A percentile compares a stretch with the other conserved stretches of the same genome.
Evolutionary conservation across 1,284 basidiomycete species (phyloP).

Genomic region (Leccinum solheimii): DNA sequence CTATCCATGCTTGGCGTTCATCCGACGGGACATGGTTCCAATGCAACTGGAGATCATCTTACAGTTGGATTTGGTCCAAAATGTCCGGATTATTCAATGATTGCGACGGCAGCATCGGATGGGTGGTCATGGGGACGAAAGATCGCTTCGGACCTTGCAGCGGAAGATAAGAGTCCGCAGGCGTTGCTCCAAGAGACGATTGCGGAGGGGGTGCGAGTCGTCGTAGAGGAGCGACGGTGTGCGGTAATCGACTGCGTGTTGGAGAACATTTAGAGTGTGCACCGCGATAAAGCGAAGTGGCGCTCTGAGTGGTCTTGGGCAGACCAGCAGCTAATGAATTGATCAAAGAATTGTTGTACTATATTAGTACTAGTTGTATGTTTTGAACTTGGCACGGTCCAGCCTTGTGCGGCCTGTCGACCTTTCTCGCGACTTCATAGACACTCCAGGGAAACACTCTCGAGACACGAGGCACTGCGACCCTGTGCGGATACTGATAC

Average conservation of each 20-base stretch:
- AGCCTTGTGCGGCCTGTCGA: background rate
- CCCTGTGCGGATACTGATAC: background rate
- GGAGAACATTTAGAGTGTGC: slow-evolving; percentile 36
- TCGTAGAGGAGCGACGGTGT: slow-evolving; percentile 58
- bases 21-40: slow-evolving; percentile 56
- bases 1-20: slow-evolving; percentile 65
- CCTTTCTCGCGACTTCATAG: background rate
- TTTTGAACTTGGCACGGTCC: background rate
- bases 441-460: background rate
- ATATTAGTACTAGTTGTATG: background rate
- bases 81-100: slow-evolving; percentile 60
- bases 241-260: slow-evolving; percentile 61
- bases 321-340: too few relatives aligned
- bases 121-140: slow-evolving; percentile 65
- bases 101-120: slow-evolving; percentile 61
- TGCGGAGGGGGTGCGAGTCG: slow-evolving; percentile 52
- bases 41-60: slow-evolving; percentile 47
- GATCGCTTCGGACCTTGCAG: slow-evolving; percentile 33
- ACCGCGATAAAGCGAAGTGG: background rate
- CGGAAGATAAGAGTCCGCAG: slow-evolving; percentile 13
- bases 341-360: background rate
- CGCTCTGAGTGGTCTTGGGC: background rate
- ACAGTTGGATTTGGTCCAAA: slow-evolving; percentile 66
- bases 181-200: slow-evolving; percentile 44
- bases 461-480: background rate